Conservation (phyloP, 192 early-diverging fungal species). For the Tieghemiomyces parasiticus region DNA sequence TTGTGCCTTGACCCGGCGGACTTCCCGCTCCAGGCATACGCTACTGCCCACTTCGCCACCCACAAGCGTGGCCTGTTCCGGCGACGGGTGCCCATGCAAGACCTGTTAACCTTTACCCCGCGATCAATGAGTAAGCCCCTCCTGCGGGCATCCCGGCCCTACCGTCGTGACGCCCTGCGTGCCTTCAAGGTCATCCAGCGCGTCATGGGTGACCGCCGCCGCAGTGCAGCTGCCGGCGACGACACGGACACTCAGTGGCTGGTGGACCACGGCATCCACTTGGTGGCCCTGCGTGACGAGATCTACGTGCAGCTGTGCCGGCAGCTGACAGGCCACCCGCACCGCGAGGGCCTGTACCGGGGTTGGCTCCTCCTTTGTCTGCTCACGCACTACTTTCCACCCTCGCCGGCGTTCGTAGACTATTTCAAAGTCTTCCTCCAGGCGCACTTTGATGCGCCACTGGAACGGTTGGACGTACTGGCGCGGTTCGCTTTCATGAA, state of each 20-base stretch:
- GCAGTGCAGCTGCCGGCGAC: constrained; percentile 17
- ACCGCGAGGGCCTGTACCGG: constrained; percentile 44
- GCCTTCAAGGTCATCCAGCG: constrained; percentile 76
- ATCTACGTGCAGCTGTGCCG: constrained; percentile 90
- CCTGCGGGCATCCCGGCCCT: constrained; percentile 64
- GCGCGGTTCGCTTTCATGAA: constrained; percentile 6
- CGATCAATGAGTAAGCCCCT: constrained; percentile 63
- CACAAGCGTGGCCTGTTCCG: constrained; percentile 77
- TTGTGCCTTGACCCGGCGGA: background rate
- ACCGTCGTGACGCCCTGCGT: constrained; percentile 71
- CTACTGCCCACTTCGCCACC: constrained; percentile 77
- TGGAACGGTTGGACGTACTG: constrained; percentile 32
- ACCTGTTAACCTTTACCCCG: constrained; percentile 57
- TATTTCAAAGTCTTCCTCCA: constrained; percentile 69
- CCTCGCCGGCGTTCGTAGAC: constrained; percentile 72
- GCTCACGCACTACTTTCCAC: constrained; percentile 74
- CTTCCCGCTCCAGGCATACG: constrained; percentile 32
- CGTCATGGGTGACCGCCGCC: constrained; percentile 58
- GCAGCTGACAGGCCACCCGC: constrained; percentile 65
- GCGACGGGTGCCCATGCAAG: constrained; percentile 71
- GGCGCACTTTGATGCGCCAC: constrained; percentile 35
- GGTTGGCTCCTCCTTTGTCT: constrained; percentile 83
- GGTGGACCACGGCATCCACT: constrained; percentile 57
- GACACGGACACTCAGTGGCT: constrained; percentile 61
- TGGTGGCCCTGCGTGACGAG: constrained; percentile 75